Percentiles rank a stretch among this genome's conserved stretches.
Evolutionary conservation across 306 rosid species (phyloP).

Genomic region (Quercus mongolica): DNA sequence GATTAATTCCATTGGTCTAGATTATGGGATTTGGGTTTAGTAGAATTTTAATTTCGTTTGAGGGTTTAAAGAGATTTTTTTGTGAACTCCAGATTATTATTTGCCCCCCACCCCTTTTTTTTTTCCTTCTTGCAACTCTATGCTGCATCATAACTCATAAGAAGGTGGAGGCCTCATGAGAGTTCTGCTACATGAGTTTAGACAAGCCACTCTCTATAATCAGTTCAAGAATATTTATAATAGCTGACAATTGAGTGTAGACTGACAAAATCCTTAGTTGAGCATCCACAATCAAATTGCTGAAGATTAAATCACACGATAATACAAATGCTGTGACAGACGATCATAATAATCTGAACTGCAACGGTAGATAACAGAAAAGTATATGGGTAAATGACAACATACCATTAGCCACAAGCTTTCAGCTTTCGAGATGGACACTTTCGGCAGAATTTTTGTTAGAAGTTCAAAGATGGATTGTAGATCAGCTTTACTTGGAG

Average conservation of each 20-base stretch:
- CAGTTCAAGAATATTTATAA: not conserved
- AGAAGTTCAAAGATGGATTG: conserved; percentile 59
- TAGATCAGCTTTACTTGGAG: conserved; percentile 57
- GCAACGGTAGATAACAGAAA: not conserved
- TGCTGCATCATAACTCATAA: too few relatives aligned
- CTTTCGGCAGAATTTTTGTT: conserved; percentile 40
- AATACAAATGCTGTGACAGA: not conserved
- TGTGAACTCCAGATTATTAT: too few relatives aligned
- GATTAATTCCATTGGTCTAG: too few relatives aligned
- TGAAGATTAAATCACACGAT: not conserved
- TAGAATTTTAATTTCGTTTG: too few relatives aligned
- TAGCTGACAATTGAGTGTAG: not conserved
- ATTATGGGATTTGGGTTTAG: too few relatives aligned
- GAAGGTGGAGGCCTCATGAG: not conserved
- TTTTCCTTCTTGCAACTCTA: too few relatives aligned
- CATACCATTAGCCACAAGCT: conserved; percentile 83
- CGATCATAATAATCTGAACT: not conserved
- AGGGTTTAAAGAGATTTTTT: too few relatives aligned
- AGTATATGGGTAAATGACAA: not conserved
- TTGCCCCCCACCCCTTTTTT: too few relatives aligned
- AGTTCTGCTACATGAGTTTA: not conserved
- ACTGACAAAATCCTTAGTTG: not conserved
- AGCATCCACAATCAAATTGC: not conserved
- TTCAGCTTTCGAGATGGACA: conserved; percentile 56
- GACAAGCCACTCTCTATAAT: not conserved